These are phyloP conservation scores for Delphinella strobiligena DNA, from an alignment of 2,329 filamentous ascomycete genomes.

Conservation along the genomic window DNA sequence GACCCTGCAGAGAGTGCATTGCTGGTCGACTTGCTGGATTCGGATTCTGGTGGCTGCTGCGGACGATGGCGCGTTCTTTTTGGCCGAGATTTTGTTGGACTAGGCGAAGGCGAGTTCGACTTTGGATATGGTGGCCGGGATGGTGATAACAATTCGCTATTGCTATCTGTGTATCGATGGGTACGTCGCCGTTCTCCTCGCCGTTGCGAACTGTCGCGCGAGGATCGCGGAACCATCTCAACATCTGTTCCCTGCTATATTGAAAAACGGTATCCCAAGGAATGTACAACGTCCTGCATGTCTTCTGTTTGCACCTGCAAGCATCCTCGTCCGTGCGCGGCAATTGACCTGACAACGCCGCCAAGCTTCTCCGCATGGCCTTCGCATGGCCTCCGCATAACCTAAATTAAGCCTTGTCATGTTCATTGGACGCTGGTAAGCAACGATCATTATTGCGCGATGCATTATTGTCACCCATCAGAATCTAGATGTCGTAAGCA, in stretches of 20 bases:
- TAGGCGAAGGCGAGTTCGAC: neutral
- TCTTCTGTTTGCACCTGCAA: too few relatives aligned
- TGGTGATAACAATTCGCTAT: conserved; percentile 15
- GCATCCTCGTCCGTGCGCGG: neutral
- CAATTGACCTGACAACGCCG: neutral
- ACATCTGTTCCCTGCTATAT: neutral
- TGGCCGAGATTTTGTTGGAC: conserved; percentile 1
- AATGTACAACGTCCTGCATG: too few relatives aligned
- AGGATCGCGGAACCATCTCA: neutral
- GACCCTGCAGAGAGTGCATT: conserved; percentile 42
- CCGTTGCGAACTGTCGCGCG: conserved; percentile 15
- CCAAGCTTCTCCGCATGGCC: neutral
- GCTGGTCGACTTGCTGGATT: conserved; percentile 12
- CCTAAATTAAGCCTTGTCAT: too few relatives aligned
- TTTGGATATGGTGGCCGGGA: neutral
- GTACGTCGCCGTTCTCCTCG: conserved; percentile 19
- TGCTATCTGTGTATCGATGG: conserved; percentile 23
- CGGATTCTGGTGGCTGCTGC: neutral
- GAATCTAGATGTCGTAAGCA: too few relatives aligned
- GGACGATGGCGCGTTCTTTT: neutral
- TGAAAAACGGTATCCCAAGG: neutral
- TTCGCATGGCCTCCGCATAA: neutral
- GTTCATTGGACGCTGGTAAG: too few relatives aligned
- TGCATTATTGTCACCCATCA: too few relatives aligned
- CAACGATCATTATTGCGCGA: too few relatives aligned